Evolutionary conservation across 768 basidiomycete genomes (phyloP), one percentile per base, ranked within the genome.

Genomic region (Calocera viscosa): DNA sequence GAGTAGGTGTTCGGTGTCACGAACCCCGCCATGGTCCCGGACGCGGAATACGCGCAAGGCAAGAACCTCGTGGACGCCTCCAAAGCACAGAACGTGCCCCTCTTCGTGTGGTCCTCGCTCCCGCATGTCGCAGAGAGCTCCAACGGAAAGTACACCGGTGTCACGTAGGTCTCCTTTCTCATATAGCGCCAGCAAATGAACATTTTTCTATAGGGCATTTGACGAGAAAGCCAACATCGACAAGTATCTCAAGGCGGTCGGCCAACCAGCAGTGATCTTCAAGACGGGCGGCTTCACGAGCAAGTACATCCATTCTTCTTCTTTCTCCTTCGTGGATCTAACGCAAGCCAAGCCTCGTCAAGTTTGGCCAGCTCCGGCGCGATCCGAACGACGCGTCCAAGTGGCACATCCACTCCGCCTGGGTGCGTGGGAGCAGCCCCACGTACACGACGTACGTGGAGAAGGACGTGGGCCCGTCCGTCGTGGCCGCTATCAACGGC

Each of bases 41-140:
- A 10, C 16, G 5, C 11, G 14, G 67, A 70, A 49, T 63, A 53
- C 17, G 24, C 49, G 49, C 70, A 71, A 22, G 74, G 74, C 1
- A 71, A 70, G 30, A 67, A 68, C 19, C 67, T 75, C 8, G 71
- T 74, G 24, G 74, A 75, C 60, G 73, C 72, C 0, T 71, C 71
- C 19, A 75, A 75, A 63, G 70, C 71, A n/a, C 68, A 43, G 2
- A 72, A 72, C 8, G 68, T 74, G n/a, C 65, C 72, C 43, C 72
- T 72, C 53, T 72, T 75, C 47, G 64, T 74, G 2, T 72, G 65
- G 67, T 71, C 64, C 66, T 70, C 53, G 14, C 30, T 60, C 14
- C 53, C 53, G 2, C 14, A 26, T 26, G 2, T 16, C 5, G 5
- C 11, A 7, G 53, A 60, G 26, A 60, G 14, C 14, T 60, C 53